Evolutionary conservation across 306 rosid genomes (phyloP).

Genomic region (Lathyrus oleraceus): DNA sequence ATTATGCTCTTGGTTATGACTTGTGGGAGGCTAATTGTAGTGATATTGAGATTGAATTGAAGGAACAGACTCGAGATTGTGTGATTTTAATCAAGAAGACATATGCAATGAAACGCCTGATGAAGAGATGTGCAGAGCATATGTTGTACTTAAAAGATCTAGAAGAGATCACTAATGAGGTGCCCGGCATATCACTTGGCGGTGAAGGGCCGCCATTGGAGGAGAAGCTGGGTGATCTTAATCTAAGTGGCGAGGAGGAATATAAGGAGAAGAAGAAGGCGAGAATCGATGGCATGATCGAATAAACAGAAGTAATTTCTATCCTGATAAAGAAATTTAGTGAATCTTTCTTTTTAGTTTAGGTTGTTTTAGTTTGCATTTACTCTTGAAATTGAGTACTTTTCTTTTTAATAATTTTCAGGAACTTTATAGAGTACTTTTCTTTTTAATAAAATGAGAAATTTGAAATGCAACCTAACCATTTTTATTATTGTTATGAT

Average conservation of each 20-base stretch:
- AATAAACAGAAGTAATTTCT: slow-evolving; percentile 26
- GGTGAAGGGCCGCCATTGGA: slow-evolving; percentile 21
- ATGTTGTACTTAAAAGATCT: slow-evolving; percentile 56
- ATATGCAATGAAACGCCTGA: slow-evolving; percentile 56
- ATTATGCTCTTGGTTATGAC: slow-evolving; percentile 79
- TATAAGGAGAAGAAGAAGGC: slow-evolving; percentile 43
- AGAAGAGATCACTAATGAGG: slow-evolving; percentile 61
- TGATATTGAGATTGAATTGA: slow-evolving; percentile 51
- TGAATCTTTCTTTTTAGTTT: slow-evolving; percentile 6
- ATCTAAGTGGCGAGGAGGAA: slow-evolving; percentile 37
- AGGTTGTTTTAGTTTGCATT: no score
- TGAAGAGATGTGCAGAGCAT: slow-evolving; percentile 52
- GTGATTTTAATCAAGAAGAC: slow-evolving; percentile 67
- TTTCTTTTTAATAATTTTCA: no score
- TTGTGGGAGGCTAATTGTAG: slow-evolving; percentile 51
- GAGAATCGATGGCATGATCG: slow-evolving; percentile 43
- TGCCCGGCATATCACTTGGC: slow-evolving; percentile 38
- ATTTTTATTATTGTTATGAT: no score
- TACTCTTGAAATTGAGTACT: no score
- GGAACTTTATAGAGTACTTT: no score
- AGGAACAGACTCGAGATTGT: slow-evolving; percentile 55
- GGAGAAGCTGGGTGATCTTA: slow-evolving; percentile 65
- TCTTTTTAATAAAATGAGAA: no score
- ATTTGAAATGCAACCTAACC: no score
- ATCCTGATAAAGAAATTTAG: background rate